phyloP scores from a whole-genome alignment of 1,139 yeast genomes.

The Taphrina pruni region DNA sequence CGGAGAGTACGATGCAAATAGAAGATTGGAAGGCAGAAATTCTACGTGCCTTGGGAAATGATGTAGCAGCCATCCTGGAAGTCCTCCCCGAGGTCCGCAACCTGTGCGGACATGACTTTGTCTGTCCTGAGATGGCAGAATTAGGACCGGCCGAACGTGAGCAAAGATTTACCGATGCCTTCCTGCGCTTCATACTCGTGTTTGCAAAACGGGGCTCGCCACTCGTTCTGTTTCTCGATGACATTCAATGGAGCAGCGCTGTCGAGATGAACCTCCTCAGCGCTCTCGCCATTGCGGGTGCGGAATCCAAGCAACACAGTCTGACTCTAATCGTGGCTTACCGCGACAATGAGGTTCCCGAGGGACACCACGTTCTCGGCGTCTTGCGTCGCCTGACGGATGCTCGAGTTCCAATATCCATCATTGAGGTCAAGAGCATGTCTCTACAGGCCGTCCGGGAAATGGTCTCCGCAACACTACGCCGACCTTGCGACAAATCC shows the following conservation, averaged over 20 bases:
- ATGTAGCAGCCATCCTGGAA: slow-evolving; percentile 23
- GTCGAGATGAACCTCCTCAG: slow-evolving; percentile 29
- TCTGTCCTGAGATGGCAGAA: slow-evolving; percentile 24
- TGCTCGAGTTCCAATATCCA: slow-evolving; percentile 16
- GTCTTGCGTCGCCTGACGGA: slow-evolving; percentile 17
- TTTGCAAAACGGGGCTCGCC: slow-evolving; percentile 35
- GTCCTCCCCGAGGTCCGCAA: slow-evolving; percentile 32
- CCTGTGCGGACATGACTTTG: slow-evolving; percentile 6
- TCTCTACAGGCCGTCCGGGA: slow-evolving; percentile 22
- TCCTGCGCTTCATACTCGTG: slow-evolving; percentile 24
- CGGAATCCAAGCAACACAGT: slow-evolving; percentile 7
- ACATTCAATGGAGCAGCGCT: slow-evolving; percentile 37
- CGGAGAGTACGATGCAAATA: slow-evolving; percentile 25
- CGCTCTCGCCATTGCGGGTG: slow-evolving; percentile 25
- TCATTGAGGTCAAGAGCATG: slow-evolving; percentile 28
- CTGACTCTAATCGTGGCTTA: slow-evolving; percentile 30
- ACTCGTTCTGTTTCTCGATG: slow-evolving; percentile 37
- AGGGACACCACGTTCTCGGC: slow-evolving; percentile 27
- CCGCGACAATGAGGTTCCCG: slow-evolving; percentile 37
- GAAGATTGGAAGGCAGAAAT: slow-evolving; percentile 28
- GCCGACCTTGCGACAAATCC: slow-evolving; percentile 14
- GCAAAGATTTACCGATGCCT: slow-evolving; percentile 34
- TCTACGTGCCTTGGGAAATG: slow-evolving; percentile 20
- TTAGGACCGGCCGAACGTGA: slow-evolving; percentile 37
- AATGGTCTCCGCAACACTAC: slow-evolving; percentile 35